Evolutionary conservation across 495 filamentous ascomycete genomes (phyloP).

Genomic region (Hypoxylon crocopeplum): DNA sequence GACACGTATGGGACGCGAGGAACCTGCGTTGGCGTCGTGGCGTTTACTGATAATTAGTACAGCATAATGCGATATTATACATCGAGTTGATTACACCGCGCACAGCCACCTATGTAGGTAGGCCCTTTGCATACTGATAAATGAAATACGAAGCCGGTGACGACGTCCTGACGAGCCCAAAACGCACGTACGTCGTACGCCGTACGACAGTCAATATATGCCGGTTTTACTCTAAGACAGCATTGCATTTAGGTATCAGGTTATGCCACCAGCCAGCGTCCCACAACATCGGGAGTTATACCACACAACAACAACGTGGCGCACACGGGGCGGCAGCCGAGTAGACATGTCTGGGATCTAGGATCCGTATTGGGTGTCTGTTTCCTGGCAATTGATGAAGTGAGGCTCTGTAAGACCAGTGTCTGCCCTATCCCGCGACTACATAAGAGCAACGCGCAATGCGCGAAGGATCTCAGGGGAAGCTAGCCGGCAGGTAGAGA

Average conservation of each 20-base stretch:
- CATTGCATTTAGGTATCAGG: not conserved
- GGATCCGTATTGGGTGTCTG: conserved; percentile 16
- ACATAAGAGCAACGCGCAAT: conserved; percentile 11
- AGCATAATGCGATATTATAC: conserved; percentile 8
- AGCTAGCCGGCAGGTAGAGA: not conserved
- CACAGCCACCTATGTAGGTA: not conserved
- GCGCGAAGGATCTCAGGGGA: conserved; percentile 8
- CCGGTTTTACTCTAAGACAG: not conserved
- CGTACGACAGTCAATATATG: conserved; percentile 13
- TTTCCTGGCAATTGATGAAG: conserved; percentile 14
- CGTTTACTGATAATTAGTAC: conserved; percentile 4
- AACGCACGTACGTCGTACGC: not conserved
- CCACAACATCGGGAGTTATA: not conserved
- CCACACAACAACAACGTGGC: not conserved
- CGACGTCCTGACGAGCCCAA: conserved; percentile 14
- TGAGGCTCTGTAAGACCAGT: conserved; percentile 16
- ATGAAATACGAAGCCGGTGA: conserved; percentile 1
- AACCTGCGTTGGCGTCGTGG: conserved; percentile 19
- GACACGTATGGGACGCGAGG: not conserved
- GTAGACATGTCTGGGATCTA: conserved; percentile 4
- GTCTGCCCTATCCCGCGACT: too few relatives aligned
- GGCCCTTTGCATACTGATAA: not conserved
- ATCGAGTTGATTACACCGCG: conserved; percentile 3
- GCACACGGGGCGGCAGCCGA: not conserved
- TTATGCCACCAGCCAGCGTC: not conserved